Base-by-base conservation (phyloP, 1,139 yeast genomes). In the Saccharomyces hybrid region DNA sequence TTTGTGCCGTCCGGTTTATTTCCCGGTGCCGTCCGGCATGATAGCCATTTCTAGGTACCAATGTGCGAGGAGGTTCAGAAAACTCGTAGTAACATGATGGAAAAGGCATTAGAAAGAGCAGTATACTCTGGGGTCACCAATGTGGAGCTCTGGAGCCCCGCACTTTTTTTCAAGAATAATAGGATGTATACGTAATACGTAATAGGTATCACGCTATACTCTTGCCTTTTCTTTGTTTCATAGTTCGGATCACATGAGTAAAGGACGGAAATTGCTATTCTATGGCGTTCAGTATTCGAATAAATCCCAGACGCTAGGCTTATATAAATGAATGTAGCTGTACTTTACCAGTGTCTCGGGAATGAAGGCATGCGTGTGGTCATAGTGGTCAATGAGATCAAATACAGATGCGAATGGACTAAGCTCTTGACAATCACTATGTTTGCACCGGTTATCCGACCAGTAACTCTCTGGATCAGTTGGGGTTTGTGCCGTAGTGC, bases 311-410 rank as follows among this genome's bases (percentile, higher is more conserved):
- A 50, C 42, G 7, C 26, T 41, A 23, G 52, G 52, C 6, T 47
- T 23, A 14, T 50, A 50, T 31, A 50, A 31, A 50, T 44, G 48
- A 14, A 50, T 23, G 48, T 55, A 62, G 26, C 65, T 61, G 38
- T 51, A 61, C 50, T 62, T 57, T 0, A 62, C 59, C 26, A 64
- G 47, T 2, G 65, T 55, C 7, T 60, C 63, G 3, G 68, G 68
- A 11, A 64, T 58, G 31, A 55, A 62, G 3, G 55, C 58, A 48
- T 64, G 68, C 14, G 51, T 50, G 48, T 60, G 63, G 44, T 64
- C 67, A 51, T 63, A 64, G 57, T 64, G 68, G 41, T 62, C 66
- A 11, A 64, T 55, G 27, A 64, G 51, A 6, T 55, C 60, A 32
- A 61, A 53, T 2, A 58, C 60, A 9, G 62, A 49, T 13, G 49